Evolutionary conservation across 164 flowering plant species (phyloP).

Genomic region (Vitis rupestris): DNA sequence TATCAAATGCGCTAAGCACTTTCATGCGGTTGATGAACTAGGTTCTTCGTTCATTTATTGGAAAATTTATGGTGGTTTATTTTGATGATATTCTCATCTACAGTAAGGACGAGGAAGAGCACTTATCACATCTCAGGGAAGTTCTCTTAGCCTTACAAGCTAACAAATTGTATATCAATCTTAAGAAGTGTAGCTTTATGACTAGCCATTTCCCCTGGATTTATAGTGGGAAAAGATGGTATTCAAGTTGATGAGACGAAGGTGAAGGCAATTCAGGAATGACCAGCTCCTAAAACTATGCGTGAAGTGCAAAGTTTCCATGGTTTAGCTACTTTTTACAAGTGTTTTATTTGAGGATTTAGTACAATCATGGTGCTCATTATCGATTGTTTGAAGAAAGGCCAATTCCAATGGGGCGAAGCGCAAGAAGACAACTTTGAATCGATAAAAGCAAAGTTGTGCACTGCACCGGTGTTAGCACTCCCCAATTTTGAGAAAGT

Average conservation of each 20-base stretch:
- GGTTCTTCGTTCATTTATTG: too few species aligned
- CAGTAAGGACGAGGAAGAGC: too few species aligned
- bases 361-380: not conserved
- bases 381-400: slow-evolving; percentile 4
- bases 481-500: slow-evolving; percentile 9
- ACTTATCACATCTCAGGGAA: too few species aligned
- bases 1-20: too few species aligned
- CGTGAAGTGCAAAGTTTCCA: not conserved
- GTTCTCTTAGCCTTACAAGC: not conserved
- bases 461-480: not conserved
- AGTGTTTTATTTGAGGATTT: too few species aligned
- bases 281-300: not conserved
- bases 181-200: slow-evolving; percentile 5
- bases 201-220: not conserved
- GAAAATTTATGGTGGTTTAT: too few species aligned
- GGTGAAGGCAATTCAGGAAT: not conserved
- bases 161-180: not conserved
- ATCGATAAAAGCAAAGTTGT: not conserved
- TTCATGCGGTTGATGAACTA: too few species aligned
- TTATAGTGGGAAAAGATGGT: not conserved
- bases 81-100: too few species aligned
- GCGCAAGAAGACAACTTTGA: not conserved
- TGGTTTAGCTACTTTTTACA: not conserved
- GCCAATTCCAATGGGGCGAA: not conserved
- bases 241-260: slow-evolving; percentile 2